Base-by-base conservation (phyloP, 192 early-diverging fungal genomes). In the Linnemannia schmuckeri region DNA sequence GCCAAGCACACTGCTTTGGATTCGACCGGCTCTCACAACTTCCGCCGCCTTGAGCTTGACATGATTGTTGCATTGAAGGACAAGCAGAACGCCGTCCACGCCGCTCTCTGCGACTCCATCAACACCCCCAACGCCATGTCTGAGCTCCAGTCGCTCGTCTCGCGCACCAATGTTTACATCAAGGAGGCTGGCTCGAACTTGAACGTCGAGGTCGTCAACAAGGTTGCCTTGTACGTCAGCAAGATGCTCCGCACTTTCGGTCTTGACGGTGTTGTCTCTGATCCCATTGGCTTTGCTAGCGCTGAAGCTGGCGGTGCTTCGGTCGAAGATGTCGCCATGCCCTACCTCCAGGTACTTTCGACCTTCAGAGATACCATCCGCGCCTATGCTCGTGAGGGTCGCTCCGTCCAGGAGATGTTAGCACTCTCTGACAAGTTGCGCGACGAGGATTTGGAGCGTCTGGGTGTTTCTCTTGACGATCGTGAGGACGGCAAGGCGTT, bases 401-500 rank as follows among this genome's bases (percentile, higher is more conserved):
- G 88, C 27, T 61, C 82, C 20, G 87, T 85, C 37, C 79, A 81
- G 46, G 91, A 93, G 27, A 88, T 98, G 81, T 89, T 99, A 74
- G 82, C 88, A 24, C 89, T 98, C 18, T 95, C 95, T 75, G 98
- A 99, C 90, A 93, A 92, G 88, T 76, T 99, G 54, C 95, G 98
- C 71, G 97, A 99, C 89, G 91, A 93, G 27, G 96, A 97, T 61
- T 91, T 99, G 49, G 94, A 96, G 22, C 93, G 96, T 57, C 89
- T 98, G n/a, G 97, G 97, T 37, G 95, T 99, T 18, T 92, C 94
- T 2, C 90, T 99, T 76, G 98, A 98, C 82, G 98, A 99, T 89
- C 96, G 96, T 76, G 98, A 97, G 75, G 97, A 97, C 87, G 97
- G 97, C 40, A 95, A 92, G 75, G 97, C 98, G 1, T 90, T 99